phyloP scores from a whole-genome alignment of 2,329 filamentous ascomycete species.

The Hypoxylon sp. region DNA sequence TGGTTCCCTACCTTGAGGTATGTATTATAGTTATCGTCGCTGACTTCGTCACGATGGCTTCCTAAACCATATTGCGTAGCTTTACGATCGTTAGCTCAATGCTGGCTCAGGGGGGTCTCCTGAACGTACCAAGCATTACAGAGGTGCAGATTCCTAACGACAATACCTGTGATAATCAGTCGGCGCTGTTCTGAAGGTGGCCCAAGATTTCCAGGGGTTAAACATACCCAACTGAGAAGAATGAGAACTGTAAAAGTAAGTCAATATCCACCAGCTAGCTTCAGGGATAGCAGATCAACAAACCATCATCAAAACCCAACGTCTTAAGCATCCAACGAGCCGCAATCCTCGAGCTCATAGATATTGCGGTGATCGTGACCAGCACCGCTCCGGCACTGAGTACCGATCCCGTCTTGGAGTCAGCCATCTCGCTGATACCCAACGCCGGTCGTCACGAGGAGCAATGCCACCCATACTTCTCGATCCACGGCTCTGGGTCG shows the following conservation, averaged over 20 bases:
- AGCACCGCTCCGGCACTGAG: conserved; percentile 26
- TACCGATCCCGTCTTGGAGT: conserved; percentile 9
- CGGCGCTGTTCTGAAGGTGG: neutral
- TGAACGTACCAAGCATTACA: conserved; percentile 35
- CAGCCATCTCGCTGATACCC: conserved; percentile 13
- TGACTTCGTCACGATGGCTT: conserved; percentile 25
- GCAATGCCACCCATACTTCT: conserved; percentile 18
- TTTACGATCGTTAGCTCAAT: conserved; percentile 18
- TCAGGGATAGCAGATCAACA: conserved; percentile 8
- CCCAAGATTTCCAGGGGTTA: neutral
- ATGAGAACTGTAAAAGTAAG: conserved; percentile 36
- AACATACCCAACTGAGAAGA: conserved; percentile 39
- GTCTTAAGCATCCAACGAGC: conserved; percentile 34
- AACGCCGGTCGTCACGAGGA: conserved; percentile 4
- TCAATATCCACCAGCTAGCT: neutral
- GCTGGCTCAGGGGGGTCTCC: neutral
- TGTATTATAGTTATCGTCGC: conserved; percentile 28
- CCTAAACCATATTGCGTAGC: conserved; percentile 32
- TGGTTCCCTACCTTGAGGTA: conserved; percentile 29
- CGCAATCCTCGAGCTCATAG: conserved; percentile 27
- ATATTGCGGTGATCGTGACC: conserved; percentile 29
- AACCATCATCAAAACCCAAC: conserved; percentile 42
- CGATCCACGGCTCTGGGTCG: conserved; percentile 13
- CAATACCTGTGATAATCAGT: conserved; percentile 21
- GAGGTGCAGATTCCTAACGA: conserved; percentile 25